Evolutionary conservation across 495 filamentous ascomycete genomes (phyloP).

Genomic region (Wilcoxina mikolae): DNA sequence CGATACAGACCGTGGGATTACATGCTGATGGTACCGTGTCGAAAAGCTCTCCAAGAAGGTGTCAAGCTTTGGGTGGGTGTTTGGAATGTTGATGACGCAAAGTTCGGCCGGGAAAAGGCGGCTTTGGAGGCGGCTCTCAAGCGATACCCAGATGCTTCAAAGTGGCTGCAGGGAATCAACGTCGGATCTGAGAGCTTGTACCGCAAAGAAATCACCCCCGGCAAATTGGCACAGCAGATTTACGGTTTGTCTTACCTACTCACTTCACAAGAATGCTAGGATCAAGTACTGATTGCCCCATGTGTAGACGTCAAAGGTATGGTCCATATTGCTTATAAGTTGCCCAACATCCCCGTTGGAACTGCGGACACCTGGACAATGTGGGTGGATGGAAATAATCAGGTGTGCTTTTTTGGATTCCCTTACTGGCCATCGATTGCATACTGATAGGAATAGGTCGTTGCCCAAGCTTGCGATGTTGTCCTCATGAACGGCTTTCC

Average conservation of each 20-base stretch:
- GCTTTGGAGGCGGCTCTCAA: constrained; percentile 53
- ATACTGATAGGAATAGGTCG: too few relatives aligned
- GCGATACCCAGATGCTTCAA: constrained; percentile 46
- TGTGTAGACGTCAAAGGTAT: constrained; percentile 27
- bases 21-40: too few relatives aligned
- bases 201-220: constrained; percentile 34
- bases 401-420: neutral
- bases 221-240: constrained; percentile 21
- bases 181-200: constrained; percentile 87
- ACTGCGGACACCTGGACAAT: constrained; percentile 90
- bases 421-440: too few relatives aligned
- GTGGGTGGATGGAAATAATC: constrained; percentile 57
- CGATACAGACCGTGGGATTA: too few relatives aligned
- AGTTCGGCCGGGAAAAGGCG: constrained; percentile 56
- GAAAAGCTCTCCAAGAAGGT: constrained; percentile 36
- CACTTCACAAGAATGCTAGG: neutral
- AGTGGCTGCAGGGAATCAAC: constrained; percentile 68
- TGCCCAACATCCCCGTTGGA: constrained; percentile 41
- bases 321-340: constrained; percentile 18
- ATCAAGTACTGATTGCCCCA: neutral
- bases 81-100: constrained; percentile 44
- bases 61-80: constrained; percentile 27
- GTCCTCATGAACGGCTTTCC: constrained; percentile 28
- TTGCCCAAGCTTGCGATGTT: constrained; percentile 7
- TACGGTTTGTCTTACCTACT: constrained; percentile 5